phyloP scores from a whole-genome alignment of 2,329 filamentous ascomycete genomes.

The Alternaria infectoria region DNA sequence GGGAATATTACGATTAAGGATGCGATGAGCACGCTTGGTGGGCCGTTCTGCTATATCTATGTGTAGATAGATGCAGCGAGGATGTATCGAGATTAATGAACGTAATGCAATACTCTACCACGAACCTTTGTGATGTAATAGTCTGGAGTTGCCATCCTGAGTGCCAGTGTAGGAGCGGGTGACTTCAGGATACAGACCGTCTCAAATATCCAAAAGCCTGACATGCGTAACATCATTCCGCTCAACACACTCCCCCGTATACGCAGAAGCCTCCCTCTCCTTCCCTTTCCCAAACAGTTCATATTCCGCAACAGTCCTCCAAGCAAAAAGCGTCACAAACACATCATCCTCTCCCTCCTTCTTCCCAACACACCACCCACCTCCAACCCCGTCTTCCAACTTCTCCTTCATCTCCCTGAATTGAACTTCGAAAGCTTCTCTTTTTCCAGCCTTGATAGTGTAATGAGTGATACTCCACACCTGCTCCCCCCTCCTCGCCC shows the following conservation, averaged over 20 bases:
- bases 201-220: slow-evolving; percentile 22
- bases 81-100: background rate
- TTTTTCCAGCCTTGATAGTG: slow-evolving; percentile 36
- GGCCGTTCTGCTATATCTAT: slow-evolving; percentile 56
- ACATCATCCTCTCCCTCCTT: slow-evolving; percentile 46
- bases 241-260: slow-evolving; percentile 22
- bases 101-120: background rate
- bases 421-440: slow-evolving; percentile 29
- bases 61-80: background rate
- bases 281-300: slow-evolving; percentile 42
- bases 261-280: slow-evolving; percentile 26
- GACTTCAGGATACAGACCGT: background rate
- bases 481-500: background rate
- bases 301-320: slow-evolving; percentile 48
- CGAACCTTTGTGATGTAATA: background rate
- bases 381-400: slow-evolving; percentile 30
- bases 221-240: slow-evolving; percentile 36
- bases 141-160: background rate
- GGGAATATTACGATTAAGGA: slow-evolving; percentile 42
- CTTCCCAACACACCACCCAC: slow-evolving; percentile 51
- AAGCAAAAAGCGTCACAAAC: slow-evolving; percentile 52
- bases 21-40: slow-evolving; percentile 50
- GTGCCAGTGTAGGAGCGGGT: no score
- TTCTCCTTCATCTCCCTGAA: background rate
- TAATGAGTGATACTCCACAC: slow-evolving; percentile 45